These are phyloP conservation scores for Phytophthora uliginosa DNA, from an alignment of 352 stramenopile species.

Conservation along the genomic window DNA sequence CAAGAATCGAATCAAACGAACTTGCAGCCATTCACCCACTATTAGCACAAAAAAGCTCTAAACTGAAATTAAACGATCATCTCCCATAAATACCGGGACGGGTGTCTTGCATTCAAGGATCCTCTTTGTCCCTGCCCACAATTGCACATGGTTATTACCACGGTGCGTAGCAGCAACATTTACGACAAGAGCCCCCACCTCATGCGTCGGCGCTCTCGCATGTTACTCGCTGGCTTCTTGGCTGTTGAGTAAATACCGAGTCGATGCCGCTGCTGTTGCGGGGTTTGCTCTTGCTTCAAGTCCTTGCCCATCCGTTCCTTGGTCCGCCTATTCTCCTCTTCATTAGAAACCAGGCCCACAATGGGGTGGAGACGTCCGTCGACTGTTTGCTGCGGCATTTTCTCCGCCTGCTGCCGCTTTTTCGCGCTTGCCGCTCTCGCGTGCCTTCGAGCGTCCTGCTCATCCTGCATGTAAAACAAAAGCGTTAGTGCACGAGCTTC, in stretches of 20 bases:
- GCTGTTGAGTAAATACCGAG: conserved; percentile 52
- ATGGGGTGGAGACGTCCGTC: background rate
- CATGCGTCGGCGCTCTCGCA: conserved; percentile 12
- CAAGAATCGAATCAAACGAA: conserved; percentile 34
- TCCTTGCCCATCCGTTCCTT: background rate
- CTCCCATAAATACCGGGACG: conserved; percentile 11
- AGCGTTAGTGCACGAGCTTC: background rate
- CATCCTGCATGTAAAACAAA: conserved; percentile 24
- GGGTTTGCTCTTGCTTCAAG: background rate
- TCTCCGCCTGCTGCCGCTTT: conserved; percentile 23
- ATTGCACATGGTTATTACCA: conserved; percentile 16
- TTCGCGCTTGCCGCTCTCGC: conserved; percentile 16
- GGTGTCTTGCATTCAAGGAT: background rate
- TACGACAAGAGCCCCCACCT: conserved; percentile 16
- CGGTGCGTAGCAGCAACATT: background rate
- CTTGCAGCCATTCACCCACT: conserved; percentile 24
- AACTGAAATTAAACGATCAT: conserved; percentile 13
- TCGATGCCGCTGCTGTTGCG: conserved; percentile 35
- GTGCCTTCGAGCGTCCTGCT: conserved; percentile 31
- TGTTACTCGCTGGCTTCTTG: conserved; percentile 32
- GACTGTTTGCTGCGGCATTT: background rate
- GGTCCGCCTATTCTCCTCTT: background rate
- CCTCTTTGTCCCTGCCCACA: conserved; percentile 18
- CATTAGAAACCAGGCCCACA: background rate
- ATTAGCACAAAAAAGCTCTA: background rate